Evolutionary conservation across 176 grass and related monocot genomes (phyloP).

Genomic region (Bonia amplexicaulis): DNA sequence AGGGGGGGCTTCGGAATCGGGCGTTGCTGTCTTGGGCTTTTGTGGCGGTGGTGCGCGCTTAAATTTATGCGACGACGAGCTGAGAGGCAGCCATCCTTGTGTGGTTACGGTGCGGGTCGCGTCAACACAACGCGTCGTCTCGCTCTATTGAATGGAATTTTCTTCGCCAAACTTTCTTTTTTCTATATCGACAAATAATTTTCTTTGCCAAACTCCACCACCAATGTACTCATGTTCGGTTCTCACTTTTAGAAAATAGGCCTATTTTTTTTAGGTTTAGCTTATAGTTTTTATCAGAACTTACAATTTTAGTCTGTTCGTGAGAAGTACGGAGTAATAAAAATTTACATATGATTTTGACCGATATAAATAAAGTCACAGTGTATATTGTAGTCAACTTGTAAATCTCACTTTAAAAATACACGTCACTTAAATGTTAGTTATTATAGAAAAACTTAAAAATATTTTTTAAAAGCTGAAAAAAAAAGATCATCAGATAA

Average conservation of each 20-base stretch:
- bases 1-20: not conserved
- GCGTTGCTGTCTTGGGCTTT: not conserved
- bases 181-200: not conserved
- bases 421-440: no score
- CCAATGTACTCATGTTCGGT: not conserved
- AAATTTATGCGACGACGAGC: conserved; percentile 14
- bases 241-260: not conserved
- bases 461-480: no score
- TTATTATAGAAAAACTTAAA: no score
- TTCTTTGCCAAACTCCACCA: not conserved
- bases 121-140: conserved; percentile 39
- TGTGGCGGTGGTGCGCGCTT: conserved; percentile 16
- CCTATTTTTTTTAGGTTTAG: no score
- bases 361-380: no score
- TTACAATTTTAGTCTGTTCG: no score
- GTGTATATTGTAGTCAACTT: no score
- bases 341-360: no score
- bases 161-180: not conserved
- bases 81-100: not conserved
- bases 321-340: fast-evolving
- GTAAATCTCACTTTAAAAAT: no score
- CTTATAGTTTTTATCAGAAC: no score
- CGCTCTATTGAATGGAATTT: not conserved
- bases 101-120: conserved; percentile 28
- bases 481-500: no score